These are phyloP conservation scores for Berberis thunbergii DNA, from an alignment of 164 flowering plant genomes.

Conservation along the genomic window DNA sequence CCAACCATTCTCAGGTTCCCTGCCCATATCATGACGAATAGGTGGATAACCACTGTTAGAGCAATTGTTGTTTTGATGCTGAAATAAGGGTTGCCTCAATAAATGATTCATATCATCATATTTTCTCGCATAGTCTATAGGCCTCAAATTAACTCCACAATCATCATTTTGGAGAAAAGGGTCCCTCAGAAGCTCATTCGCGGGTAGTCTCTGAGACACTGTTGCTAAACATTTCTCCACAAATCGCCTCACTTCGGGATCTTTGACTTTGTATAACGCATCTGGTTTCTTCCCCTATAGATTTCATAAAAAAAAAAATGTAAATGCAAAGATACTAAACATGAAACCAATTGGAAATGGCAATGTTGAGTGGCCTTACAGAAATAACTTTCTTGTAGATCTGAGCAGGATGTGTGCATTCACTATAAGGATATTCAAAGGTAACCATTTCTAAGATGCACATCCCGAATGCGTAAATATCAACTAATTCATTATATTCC, in stretches of 20 bases:
- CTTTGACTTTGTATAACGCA: conserved; percentile 63
- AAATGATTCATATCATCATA: conserved; percentile 22
- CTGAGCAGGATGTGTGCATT: conserved; percentile 87
- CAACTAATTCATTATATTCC: conserved; percentile 89
- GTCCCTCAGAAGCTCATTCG: conserved; percentile 70
- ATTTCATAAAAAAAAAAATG: conserved; percentile 3
- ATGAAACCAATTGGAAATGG: neutral
- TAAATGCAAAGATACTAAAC: neutral
- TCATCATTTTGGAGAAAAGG: conserved; percentile 76
- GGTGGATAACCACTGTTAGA: conserved; percentile 24
- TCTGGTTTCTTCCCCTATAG: conserved; percentile 80
- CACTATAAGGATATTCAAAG: conserved; percentile 91
- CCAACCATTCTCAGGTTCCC: conserved; percentile 28
- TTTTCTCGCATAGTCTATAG: conserved; percentile 23
- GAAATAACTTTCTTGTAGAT: conserved; percentile 92
- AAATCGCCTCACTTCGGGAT: conserved; percentile 74
- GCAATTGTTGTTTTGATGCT: conserved; percentile 16
- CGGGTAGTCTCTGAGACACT: conserved; percentile 67
- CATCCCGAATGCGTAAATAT: conserved; percentile 92
- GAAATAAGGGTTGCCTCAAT: conserved; percentile 28
- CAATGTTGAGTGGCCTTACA: conserved; percentile 34
- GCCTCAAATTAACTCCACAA: conserved; percentile 30
- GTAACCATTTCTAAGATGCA: conserved; percentile 94
- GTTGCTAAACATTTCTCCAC: conserved; percentile 85
- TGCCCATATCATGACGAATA: conserved; percentile 8